Conservation (phyloP, 2,329 filamentous ascomycete species). For the Pseudogymnoascus sp. region DNA sequence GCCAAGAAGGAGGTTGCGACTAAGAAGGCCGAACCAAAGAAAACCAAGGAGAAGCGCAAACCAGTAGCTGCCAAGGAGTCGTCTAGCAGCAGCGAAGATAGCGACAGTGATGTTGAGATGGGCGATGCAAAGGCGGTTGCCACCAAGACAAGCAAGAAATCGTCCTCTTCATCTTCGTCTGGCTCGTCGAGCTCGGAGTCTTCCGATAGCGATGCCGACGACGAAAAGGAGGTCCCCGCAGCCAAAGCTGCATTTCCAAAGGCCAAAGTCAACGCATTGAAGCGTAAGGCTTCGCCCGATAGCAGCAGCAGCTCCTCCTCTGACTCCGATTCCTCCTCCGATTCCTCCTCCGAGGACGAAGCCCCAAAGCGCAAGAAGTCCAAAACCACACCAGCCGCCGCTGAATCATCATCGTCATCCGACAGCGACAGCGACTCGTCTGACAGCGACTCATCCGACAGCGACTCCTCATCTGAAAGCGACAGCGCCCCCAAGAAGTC, state of each 20-base stretch:
- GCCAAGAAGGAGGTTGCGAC: constrained; percentile 19
- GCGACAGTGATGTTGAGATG: constrained; percentile 32
- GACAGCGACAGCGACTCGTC: constrained; percentile 27
- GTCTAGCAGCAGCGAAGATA: constrained; percentile 31
- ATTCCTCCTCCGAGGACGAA: constrained; percentile 34
- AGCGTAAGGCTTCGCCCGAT: constrained; percentile 45
- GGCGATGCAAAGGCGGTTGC: constrained; percentile 26
- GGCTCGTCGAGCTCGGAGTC: constrained; percentile 33
- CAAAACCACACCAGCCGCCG: constrained; percentile 29
- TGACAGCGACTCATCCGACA: constrained; percentile 23
- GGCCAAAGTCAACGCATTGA: constrained; percentile 38
- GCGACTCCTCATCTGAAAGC: background rate
- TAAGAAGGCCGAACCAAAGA: constrained; percentile 25
- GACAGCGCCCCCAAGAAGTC: constrained; percentile 1
- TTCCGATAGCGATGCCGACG: constrained; percentile 44
- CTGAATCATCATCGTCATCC: constrained; percentile 35
- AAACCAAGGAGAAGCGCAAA: constrained; percentile 20
- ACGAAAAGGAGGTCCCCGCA: constrained; percentile 35
- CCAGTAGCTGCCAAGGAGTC: constrained; percentile 20
- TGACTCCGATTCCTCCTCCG: constrained; percentile 29
- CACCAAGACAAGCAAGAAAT: constrained; percentile 28
- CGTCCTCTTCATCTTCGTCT: constrained; percentile 31
- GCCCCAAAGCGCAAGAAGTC: constrained; percentile 44
- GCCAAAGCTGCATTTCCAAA: constrained; percentile 23
- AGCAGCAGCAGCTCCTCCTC: constrained; percentile 33